Base-by-base conservation (phyloP, 352 stramenopile genomes). In the Globisporangium polare region DNA sequence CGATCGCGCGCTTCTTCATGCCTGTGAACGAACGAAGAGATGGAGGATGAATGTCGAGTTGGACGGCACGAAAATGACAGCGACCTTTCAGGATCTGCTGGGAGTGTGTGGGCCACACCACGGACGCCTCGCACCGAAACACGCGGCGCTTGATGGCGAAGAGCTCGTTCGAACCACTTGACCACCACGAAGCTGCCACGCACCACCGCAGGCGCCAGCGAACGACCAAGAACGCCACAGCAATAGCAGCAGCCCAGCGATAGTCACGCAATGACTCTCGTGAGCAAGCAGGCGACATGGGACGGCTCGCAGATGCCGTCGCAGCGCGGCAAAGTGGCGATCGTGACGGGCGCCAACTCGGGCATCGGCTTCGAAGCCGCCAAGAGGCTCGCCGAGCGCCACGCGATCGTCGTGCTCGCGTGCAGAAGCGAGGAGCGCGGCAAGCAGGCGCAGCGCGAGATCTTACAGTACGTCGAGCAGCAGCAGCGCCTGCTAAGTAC, bases 341-440 rank as follows among this genome's bases (percentile, higher is more conserved):
- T 96, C 68, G 84, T 97, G 37, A 97, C 89, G 6, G 89, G 89
- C 33, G 72, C 67, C 52, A 96, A 94, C 67, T 86, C 80, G 18
- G 87, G 90, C 9, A 87, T 97, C 62, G 90, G 90, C 26, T 92
- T 82, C 39, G 80, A 90, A 62, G 73, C 80, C 1, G 78, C 88
- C n/a, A 73, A 71, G 53, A 60, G 69, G 22, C 70, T 96, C 47
- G 88, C 76, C 1, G 31, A 78, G 37, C 73, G 72, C 60, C 73
- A 79, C 46, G 85, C 77, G 45, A 62, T 80, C 26, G 89, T 96
- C 41, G 71, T 97, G 49, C 65, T 97, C 8, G 89, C 84, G 6
- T 94, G 86, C 61, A 83, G 88, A 24, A 91, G 74, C 41, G 69
- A 78, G 47, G 54, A 41, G 2, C 66, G 73, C 0, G 75, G 68